Base-by-base conservation (phyloP, 2,329 filamentous ascomycete genomes). In the Fusarium ramigenum region DNA sequence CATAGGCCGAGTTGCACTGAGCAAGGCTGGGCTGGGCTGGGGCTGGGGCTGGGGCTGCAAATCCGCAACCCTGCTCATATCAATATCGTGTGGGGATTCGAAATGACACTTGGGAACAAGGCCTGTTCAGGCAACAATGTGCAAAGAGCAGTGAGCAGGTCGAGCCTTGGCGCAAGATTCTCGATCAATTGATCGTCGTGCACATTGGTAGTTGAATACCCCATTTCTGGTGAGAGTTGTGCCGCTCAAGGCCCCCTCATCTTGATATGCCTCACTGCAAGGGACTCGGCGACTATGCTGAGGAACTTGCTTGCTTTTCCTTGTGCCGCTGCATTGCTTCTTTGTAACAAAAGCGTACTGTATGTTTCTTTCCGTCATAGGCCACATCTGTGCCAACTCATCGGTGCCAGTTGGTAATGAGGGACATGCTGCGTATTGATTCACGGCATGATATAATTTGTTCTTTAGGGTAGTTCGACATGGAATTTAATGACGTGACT, bases 291-390 rank as follows among this genome's bases (percentile, higher is more conserved):
- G 32, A 40, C 40, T 36, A 53, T 57, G 69, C 52, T 57, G 44
- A 50, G 49, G 14, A 46, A 28, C 15, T 53, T 53, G 18, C 34
- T 75, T 66, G 54, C 56, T 72, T 69, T 68, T 72, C 52, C 63
- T 57, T 53, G 43, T 60, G 34, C 52, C 42, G n/a, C 37, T 28
- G 30, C 9, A 32, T 46, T 63, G 44, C 43, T 42, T 56, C 47
- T 58, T 64, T 30, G 12, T 30, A 16, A 23, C 28, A 32, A 21
- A 18, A 25, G 18, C 18, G n/a, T 7, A 28, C 7, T 28, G 28
- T 25, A 32, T 52, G 6, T 25, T 25, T 25, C 49, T 25, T 36
- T 52, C 49, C n/a, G 30, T 25, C 10, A 15, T 36, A 18, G n/a
- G 32, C 32, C 32, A 52, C 49, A 30, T 18, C 16, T n/a, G 16